phyloP scores from a whole-genome alignment of 495 filamentous ascomycete species.

The Lineolata rhizophorae region DNA sequence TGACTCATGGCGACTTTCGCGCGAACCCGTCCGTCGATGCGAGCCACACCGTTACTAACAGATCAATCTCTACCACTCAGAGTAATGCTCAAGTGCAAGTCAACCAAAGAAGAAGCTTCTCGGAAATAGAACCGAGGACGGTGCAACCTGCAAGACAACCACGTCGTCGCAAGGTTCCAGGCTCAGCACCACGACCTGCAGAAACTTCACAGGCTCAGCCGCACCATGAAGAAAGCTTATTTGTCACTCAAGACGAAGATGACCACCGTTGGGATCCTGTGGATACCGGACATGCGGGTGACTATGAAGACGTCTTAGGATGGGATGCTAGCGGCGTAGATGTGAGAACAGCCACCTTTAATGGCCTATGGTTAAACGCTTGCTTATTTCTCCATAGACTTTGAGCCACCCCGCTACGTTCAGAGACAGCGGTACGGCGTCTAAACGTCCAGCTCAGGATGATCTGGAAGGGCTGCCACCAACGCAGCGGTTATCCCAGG shows the following conservation, averaged over 20 bases:
- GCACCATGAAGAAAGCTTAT: slow-evolving; percentile 47
- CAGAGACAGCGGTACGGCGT: slow-evolving; percentile 2
- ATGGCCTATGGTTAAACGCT: too few relatives aligned
- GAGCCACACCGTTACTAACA: slow-evolving; percentile 7
- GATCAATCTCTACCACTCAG: slow-evolving; percentile 9
- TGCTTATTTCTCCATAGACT: too few relatives aligned
- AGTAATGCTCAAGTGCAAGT: slow-evolving; percentile 12
- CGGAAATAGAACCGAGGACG: too few relatives aligned
- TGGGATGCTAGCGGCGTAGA: slow-evolving; percentile 53
- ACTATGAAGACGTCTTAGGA: slow-evolving; percentile 45
- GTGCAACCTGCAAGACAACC: too few relatives aligned
- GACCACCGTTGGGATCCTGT: slow-evolving; percentile 62
- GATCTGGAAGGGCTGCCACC: slow-evolving; percentile 29
- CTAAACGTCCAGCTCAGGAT: too few relatives aligned
- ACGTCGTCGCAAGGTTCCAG: too few relatives aligned
- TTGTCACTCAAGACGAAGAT: slow-evolving; percentile 52
- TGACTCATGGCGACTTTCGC: slow-evolving; percentile 70
- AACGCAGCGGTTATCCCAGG: slow-evolving; percentile 43
- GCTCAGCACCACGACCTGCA: too few relatives aligned
- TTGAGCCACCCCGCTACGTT: slow-evolving; percentile 6
- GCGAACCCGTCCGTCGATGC: too few relatives aligned
- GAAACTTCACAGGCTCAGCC: slow-evolving; percentile 5
- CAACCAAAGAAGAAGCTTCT: too few relatives aligned
- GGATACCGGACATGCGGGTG: too few relatives aligned
- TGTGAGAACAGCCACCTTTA: slow-evolving; percentile 22